A percentile compares a stretch with the other conserved stretches of the same genome.
Conservation (phyloP, 768 basidiomycete species). For the Leucogyrophana mollusca region DNA sequence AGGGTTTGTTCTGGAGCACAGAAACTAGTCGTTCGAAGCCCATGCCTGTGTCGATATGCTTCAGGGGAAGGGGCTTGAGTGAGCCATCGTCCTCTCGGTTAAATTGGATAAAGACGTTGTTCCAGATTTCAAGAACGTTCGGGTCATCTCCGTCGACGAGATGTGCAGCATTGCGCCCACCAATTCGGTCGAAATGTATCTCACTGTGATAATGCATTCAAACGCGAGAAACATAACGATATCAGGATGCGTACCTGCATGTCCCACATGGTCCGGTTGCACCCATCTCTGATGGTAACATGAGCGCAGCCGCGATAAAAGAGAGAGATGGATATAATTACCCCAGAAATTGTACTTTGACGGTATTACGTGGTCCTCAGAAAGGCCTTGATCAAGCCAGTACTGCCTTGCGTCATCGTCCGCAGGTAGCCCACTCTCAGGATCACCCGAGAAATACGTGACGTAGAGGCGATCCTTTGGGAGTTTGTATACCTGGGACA, state of each 20-base stretch:
- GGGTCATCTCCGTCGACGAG: constrained; percentile 97
- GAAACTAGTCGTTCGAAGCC: constrained; percentile 98
- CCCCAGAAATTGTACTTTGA: constrained; percentile 99
- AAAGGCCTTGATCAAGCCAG: constrained; percentile 88
- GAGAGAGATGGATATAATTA: constrained; percentile 33
- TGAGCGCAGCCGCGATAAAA: neutral
- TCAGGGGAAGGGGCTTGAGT: constrained; percentile 77
- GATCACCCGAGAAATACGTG: constrained; percentile 96
- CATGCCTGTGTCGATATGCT: constrained; percentile 99
- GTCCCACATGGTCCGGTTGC: constrained; percentile 97
- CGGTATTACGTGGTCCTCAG: constrained; percentile 88
- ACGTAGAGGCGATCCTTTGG: constrained; percentile 92
- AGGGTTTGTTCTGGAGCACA: constrained; percentile 83
- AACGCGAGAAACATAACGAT: too few relatives aligned
- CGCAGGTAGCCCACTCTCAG: constrained; percentile 78
- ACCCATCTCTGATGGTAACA: constrained; percentile 81
- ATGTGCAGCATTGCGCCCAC: constrained; percentile 91
- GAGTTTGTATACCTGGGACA: constrained; percentile 86
- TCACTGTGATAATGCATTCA: constrained; percentile 65
- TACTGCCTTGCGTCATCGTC: constrained; percentile 85
- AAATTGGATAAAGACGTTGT: constrained; percentile 99
- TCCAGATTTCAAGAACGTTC: constrained; percentile 98
- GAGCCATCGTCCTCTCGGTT: constrained; percentile 91
- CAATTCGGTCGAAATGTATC: constrained; percentile 95
- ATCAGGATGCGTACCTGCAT: constrained; percentile 59